phyloP scores from a whole-genome alignment of 768 basidiomycete species.

The Leccinellum albellum region DNA sequence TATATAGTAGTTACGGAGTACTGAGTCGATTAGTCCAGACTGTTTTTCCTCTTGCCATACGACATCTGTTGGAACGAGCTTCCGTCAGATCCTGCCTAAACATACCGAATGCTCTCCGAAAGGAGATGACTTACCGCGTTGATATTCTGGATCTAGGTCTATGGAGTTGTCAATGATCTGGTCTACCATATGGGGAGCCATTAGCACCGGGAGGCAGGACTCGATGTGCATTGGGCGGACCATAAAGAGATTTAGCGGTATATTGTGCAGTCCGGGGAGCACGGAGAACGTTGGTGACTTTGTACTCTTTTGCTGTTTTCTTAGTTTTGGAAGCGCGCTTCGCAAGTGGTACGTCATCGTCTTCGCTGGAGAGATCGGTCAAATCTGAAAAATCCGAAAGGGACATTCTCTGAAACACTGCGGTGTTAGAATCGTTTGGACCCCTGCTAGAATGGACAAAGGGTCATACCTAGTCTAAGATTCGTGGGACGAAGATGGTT shows the following conservation, averaged over 20 bases:
- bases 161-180: conserved; percentile 45
- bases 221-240: conserved; percentile 25
- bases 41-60: conserved; percentile 67
- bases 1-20: conserved; percentile 61
- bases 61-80: conserved; percentile 39
- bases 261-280: conserved; percentile 39
- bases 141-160: conserved; percentile 63
- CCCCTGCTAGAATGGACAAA: too few species aligned
- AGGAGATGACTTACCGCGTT: conserved; percentile 44
- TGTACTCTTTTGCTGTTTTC: conserved; percentile 30
- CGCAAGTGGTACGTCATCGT: conserved; percentile 32
- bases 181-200: conserved; percentile 30
- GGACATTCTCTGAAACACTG: conserved; percentile 23
- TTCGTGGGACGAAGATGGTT: not conserved
- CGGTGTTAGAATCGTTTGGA: not conserved
- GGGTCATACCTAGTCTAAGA: not conserved
- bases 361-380: conserved; percentile 43
- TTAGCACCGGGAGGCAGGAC: not conserved
- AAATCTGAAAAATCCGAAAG: conserved; percentile 44
- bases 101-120: not conserved
- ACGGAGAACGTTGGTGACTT: conserved; percentile 31
- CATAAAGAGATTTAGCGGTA: conserved; percentile 42
- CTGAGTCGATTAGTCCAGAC: conserved; percentile 57
- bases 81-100: not conserved
- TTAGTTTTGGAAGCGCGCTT: conserved; percentile 19